Base-by-base conservation (phyloP, 345 rosid genomes). In the Kandelia obovata region DNA sequence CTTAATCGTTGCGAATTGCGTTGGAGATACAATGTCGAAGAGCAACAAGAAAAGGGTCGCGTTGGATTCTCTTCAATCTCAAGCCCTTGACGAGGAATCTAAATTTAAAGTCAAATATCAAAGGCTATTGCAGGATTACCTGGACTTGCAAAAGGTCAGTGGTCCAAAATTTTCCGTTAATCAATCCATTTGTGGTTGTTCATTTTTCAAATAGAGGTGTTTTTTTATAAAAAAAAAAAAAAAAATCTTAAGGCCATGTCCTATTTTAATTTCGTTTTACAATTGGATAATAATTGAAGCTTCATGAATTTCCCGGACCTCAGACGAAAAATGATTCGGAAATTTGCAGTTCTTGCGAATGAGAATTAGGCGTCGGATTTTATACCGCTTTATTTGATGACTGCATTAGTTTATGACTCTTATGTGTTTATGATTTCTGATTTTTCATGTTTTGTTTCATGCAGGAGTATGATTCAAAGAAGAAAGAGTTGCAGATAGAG, bases 81-180 rank as follows among this genome's bases (percentile, higher is more conserved):
- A 61, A 31, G 32, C 37, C 64, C 64, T 59, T 34, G 59, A 68
- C 2, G 79, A 65, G 58, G 79, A 70, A 58, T 66, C 65, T 20
- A 70, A 25, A 58, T 71, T 61, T 46, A 64, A 37, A 64, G 26
- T 73, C 55, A 78, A 81, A 71, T 68, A 73, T 52, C 77, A 76
- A 74, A 74, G 25, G 43, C 66, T 81, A 6, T 53, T 79, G 43
- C 66, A 77, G 62, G 84, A 81, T 26, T 83, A 47, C 67, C 64
- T 83, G 69, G 76, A 69, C 35, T 64, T 83, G 68, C 83, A 71
- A 56, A 83, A 81, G 84, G 84, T 79, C 53, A 56, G 78, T n/a
- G 55, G 2, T 31, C 21, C 51, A 30, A 2, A 47, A 6, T 53
- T 68, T 26, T 2, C 23, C 62, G 2, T 66, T 20, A 57, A 43